A percentile compares a stretch with the other conserved stretches of the same genome.
Evolutionary conservation across 148 eudicot species (phyloP).

Genomic region (Fagopyrum homotropicum): DNA sequence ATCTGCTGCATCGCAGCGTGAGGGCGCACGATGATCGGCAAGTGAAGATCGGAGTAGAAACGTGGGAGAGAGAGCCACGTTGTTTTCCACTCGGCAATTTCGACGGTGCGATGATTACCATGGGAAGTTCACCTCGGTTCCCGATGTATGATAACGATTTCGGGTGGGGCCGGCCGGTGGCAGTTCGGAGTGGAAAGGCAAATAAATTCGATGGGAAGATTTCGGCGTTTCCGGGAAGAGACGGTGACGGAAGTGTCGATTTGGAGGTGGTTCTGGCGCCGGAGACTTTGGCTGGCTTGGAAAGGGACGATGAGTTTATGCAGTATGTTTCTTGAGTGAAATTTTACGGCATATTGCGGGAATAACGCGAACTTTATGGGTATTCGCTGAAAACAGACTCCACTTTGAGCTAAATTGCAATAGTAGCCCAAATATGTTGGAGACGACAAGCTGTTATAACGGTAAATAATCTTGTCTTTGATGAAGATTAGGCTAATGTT

Average conservation of each 20-base stretch:
- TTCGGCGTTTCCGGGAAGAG: slow-evolving; percentile 76
- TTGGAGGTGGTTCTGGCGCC: slow-evolving; percentile 66
- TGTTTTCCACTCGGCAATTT: slow-evolving; percentile 74
- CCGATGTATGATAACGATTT: slow-evolving; percentile 84
- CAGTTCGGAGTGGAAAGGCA: slow-evolving; percentile 65
- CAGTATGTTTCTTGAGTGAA: slow-evolving; percentile 28
- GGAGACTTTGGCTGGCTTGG: slow-evolving; percentile 56
- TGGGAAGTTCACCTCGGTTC: slow-evolving; percentile 83
- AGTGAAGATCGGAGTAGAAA: slow-evolving; percentile 38
- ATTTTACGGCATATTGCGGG: background rate
- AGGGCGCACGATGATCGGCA: slow-evolving; percentile 32
- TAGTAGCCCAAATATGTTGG: too few species aligned
- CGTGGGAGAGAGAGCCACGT: slow-evolving; percentile 72
- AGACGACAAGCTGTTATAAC: too few species aligned
- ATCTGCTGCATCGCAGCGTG: slow-evolving; percentile 55
- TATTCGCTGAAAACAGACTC: too few species aligned
- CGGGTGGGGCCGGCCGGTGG: slow-evolving; percentile 79
- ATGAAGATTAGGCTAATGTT: too few species aligned
- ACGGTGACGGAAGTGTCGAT: slow-evolving; percentile 64
- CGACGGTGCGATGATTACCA: slow-evolving; percentile 74
- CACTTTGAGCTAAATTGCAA: too few species aligned
- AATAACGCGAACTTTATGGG: background rate
- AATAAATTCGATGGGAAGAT: slow-evolving; percentile 84
- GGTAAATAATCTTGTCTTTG: too few species aligned
- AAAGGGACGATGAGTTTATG: slow-evolving; percentile 68